A percentile compares a stretch with the other conserved stretches of the same genome.
Conservation (phyloP, 129 eudicot species). For the Centaurea solstitialis region DNA sequence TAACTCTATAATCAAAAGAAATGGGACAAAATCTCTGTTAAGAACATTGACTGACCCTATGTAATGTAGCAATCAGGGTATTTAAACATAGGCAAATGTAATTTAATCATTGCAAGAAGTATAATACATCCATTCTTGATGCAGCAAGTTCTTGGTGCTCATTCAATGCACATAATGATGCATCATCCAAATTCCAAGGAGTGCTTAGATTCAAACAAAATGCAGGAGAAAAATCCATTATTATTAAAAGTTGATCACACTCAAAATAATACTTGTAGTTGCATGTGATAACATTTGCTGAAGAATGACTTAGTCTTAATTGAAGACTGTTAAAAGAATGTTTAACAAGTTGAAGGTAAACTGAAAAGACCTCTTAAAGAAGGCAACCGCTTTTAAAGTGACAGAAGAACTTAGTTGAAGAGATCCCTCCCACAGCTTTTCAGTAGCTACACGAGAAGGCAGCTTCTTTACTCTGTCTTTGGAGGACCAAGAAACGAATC, state of each 20-base stretch:
- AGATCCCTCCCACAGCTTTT: slow-evolving; percentile 75
- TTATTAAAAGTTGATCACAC: background rate
- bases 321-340: slow-evolving; percentile 19
- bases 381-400: slow-evolving; percentile 58
- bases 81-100: background rate
- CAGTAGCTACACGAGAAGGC: slow-evolving; percentile 25
- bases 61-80: slow-evolving; percentile 3
- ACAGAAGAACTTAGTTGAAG: slow-evolving; percentile 69
- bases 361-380: slow-evolving; percentile 62
- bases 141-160: background rate
- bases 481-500: slow-evolving; percentile 14
- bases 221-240: slow-evolving; percentile 1
- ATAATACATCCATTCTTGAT: background rate
- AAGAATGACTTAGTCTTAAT: slow-evolving; percentile 15
- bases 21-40: background rate
- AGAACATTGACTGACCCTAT: background rate
- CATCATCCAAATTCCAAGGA: background rate
- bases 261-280: background rate
- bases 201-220: slow-evolving; percentile 11
- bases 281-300: background rate
- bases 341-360: slow-evolving; percentile 16
- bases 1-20: background rate
- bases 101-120: background rate
- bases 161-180: background rate
- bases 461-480: slow-evolving; percentile 26